Evolutionary conservation across 2,329 filamentous ascomycete species (phyloP).

Genomic region (Clarireedia sp.): DNA sequence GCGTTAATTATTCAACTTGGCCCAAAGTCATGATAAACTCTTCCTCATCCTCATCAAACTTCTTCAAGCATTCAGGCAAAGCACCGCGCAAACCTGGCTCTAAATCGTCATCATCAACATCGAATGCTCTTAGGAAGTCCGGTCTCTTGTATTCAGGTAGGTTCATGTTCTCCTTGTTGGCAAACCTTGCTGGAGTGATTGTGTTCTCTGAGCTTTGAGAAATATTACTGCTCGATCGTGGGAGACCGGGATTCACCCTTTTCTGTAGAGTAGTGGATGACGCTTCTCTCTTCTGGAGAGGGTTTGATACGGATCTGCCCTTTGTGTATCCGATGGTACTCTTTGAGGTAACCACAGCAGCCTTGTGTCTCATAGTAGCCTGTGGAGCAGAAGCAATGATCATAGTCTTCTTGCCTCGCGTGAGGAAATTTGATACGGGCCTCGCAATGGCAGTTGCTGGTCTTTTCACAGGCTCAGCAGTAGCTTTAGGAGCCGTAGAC

Average conservation of each 20-base stretch:
- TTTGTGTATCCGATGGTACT: constrained; percentile 81
- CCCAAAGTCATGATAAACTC: constrained; percentile 47
- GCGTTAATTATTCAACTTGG: background rate
- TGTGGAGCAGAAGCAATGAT: constrained; percentile 33
- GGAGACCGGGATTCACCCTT: constrained; percentile 10
- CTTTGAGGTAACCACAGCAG: constrained; percentile 61
- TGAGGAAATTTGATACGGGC: constrained; percentile 25
- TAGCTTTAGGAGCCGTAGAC: constrained; percentile 33
- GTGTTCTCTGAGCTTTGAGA: constrained; percentile 37
- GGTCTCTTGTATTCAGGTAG: constrained; percentile 36
- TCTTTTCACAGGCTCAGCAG: constrained; percentile 26
- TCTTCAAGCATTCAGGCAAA: constrained; percentile 28
- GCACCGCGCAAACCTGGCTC: constrained; percentile 23
- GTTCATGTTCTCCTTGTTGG: constrained; percentile 25
- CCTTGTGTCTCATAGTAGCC: constrained; percentile 47
- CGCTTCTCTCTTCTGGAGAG: constrained; percentile 21
- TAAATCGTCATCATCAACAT: constrained; percentile 39
- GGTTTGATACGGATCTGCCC: constrained; percentile 50
- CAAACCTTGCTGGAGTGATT: constrained; percentile 41
- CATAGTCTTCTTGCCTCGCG: constrained; percentile 32
- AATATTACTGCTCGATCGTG: constrained; percentile 27
- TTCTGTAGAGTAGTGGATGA: constrained; percentile 4
- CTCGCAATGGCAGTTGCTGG: constrained; percentile 29
- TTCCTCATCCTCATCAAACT: constrained; percentile 36
- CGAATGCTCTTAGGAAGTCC: constrained; percentile 51